These are phyloP conservation scores for Leccinum brunneo-olivaceum DNA, from an alignment of 1,284 basidiomycete genomes.

Conservation along the genomic window DNA sequence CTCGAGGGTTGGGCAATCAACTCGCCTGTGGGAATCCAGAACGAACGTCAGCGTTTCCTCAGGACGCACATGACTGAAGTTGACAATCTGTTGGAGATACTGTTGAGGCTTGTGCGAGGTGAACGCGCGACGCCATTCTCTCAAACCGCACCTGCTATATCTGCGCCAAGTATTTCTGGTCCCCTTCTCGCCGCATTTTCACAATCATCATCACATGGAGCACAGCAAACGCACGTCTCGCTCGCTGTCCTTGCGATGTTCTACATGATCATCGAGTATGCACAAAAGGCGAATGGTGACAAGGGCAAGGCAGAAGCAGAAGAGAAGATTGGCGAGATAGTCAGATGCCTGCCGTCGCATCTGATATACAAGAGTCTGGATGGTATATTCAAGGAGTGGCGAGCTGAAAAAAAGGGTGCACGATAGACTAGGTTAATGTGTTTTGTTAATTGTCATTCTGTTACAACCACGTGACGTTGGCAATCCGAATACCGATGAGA, in stretches of 20 bases:
- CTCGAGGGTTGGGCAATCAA: conserved; percentile 83
- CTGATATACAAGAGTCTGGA: conserved; percentile 85
- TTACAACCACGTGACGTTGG: conserved; percentile 20
- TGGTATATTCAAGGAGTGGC: conserved; percentile 90
- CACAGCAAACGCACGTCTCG: conserved; percentile 88
- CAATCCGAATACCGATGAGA: conserved; percentile 12
- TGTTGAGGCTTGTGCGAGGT: conserved; percentile 82
- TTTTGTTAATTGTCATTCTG: conserved; percentile 9
- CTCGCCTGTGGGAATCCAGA: conserved; percentile 67
- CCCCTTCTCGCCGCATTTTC: conserved; percentile 64
- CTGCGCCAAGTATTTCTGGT: conserved; percentile 53
- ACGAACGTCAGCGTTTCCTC: conserved; percentile 81
- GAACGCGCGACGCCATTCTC: conserved; percentile 73
- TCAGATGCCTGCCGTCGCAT: conserved; percentile 78
- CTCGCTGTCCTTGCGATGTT: conserved; percentile 89
- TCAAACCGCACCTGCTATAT: conserved; percentile 51
- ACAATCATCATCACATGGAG: conserved; percentile 70
- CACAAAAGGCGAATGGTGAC: conserved; percentile 61
- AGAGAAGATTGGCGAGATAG: conserved; percentile 80
- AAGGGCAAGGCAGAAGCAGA: conserved; percentile 67
- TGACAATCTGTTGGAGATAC: conserved; percentile 85
- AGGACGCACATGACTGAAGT: conserved; percentile 78
- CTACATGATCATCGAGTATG: conserved; percentile 76
- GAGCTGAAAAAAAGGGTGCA: conserved; percentile 68
- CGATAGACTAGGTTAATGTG: conserved; percentile 20